Conservation (phyloP, 1,284 basidiomycete species). For the Trichosporon ovoides region DNA sequence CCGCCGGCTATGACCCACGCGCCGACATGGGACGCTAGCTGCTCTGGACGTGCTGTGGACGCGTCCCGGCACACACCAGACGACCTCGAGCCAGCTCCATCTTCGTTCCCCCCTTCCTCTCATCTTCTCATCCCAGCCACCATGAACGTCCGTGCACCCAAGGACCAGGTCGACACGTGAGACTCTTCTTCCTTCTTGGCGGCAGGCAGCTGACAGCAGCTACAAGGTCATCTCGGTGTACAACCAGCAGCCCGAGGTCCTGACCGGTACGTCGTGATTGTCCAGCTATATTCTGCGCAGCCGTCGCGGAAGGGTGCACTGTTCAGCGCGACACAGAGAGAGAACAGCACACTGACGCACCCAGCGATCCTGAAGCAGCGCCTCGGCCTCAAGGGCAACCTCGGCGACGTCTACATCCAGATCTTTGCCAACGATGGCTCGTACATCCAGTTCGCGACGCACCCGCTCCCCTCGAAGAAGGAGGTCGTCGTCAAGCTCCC, state of each 20-base stretch:
- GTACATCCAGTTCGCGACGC: constrained; percentile 19
- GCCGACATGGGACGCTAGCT: too few relatives aligned
- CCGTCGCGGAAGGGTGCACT: too few relatives aligned
- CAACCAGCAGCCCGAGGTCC: constrained; percentile 32
- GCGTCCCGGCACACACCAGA: too few relatives aligned
- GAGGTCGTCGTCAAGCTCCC: constrained; percentile 20
- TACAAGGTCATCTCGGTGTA: constrained; percentile 13
- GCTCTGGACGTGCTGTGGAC: too few relatives aligned
- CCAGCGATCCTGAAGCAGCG: constrained; percentile 33
- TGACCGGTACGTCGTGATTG: constrained; percentile 26
- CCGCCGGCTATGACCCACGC: too few relatives aligned
- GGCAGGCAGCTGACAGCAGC: constrained; percentile 8
- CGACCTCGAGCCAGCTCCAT: background rate
- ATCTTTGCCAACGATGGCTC: constrained; percentile 18
- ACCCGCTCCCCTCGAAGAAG: constrained; percentile 23
- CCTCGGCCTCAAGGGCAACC: constrained; percentile 22
- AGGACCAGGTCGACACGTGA: constrained; percentile 14
- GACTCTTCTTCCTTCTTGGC: background rate
- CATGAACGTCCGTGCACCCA: background rate
- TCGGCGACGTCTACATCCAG: constrained; percentile 32
- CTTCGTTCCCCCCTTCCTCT: background rate
- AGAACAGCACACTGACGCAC: constrained; percentile 11
- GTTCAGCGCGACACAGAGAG: too few relatives aligned
- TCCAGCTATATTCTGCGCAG: too few relatives aligned
- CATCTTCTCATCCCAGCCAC: background rate